Percentiles rank a stretch among this genome's conserved stretches.
phyloP scores from a whole-genome alignment of 2,329 filamentous ascomycete genomes.

The Xylariaceae sp. region DNA sequence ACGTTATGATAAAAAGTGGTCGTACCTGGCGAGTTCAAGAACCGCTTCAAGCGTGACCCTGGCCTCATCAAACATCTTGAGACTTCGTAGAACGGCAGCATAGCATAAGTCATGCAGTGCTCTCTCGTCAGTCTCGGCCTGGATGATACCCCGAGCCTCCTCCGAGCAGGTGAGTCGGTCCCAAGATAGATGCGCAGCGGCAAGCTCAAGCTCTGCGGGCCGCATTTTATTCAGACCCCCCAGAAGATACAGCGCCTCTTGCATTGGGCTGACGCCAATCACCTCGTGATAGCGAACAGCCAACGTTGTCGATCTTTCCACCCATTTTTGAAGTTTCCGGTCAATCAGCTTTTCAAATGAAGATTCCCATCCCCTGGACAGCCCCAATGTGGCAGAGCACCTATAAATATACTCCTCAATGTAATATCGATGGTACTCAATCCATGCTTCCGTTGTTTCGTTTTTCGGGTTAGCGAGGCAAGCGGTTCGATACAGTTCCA shows the following conservation, averaged over 20 bases:
- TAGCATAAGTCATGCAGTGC: slow-evolving; percentile 64
- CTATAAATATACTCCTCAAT: slow-evolving; percentile 68
- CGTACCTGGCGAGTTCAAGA: slow-evolving; percentile 59
- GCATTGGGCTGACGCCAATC: slow-evolving; percentile 71
- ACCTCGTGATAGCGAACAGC: slow-evolving; percentile 71
- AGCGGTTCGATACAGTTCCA: slow-evolving; percentile 73
- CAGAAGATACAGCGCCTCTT: slow-evolving; percentile 95
- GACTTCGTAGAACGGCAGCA: slow-evolving; percentile 60
- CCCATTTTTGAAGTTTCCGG: slow-evolving; percentile 86
- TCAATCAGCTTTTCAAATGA: slow-evolving; percentile 84
- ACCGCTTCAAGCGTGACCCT: slow-evolving; percentile 61
- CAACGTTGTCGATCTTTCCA: slow-evolving; percentile 65
- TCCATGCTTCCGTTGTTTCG: slow-evolving; percentile 45
- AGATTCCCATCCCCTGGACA: slow-evolving; percentile 82
- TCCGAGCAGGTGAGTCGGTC: slow-evolving; percentile 51
- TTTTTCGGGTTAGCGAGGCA: slow-evolving; percentile 37
- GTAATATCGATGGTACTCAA: slow-evolving; percentile 54
- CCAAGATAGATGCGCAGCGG: slow-evolving; percentile 61
- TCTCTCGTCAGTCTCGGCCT: slow-evolving; percentile 54
- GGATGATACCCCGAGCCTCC: slow-evolving; percentile 42
- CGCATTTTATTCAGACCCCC: slow-evolving; percentile 82
- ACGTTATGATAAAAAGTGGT: slow-evolving; percentile 3
- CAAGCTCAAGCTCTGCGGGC: slow-evolving; percentile 57
- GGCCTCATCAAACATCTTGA: slow-evolving; percentile 62
- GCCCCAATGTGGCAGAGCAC: slow-evolving; percentile 71